Conservation (phyloP, 2,329 filamentous ascomycete species). For the Davidsoniella virescens region DNA sequence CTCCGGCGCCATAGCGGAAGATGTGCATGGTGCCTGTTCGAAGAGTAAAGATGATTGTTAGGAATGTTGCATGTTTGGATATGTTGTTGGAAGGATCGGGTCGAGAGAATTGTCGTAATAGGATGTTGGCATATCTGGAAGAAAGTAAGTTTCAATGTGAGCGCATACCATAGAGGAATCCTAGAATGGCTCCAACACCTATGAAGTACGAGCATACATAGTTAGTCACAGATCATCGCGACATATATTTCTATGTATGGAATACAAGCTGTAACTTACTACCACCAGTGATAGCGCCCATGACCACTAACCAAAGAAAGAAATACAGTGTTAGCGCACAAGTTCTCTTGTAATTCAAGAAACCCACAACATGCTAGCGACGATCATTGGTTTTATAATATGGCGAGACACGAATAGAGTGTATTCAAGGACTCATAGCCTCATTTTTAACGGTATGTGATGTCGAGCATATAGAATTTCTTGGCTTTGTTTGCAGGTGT, state of each 20-base stretch:
- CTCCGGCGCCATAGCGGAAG: constrained; percentile 82
- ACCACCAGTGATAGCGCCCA: constrained; percentile 97
- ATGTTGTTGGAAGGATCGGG: background rate
- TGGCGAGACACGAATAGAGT: background rate
- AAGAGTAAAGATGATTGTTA: constrained; percentile 12
- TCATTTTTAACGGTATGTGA: too few relatives aligned
- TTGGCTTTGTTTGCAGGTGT: too few relatives aligned
- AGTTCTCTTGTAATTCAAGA: background rate
- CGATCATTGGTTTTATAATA: background rate
- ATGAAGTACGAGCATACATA: constrained; percentile 7
- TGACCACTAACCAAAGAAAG: constrained; percentile 53
- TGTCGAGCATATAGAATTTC: too few relatives aligned
- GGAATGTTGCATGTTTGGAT: constrained; percentile 1
- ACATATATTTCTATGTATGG: background rate
- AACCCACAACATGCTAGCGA: background rate
- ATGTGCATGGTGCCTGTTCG: constrained; percentile 72
- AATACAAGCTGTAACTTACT: constrained; percentile 44
- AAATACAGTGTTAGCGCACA: constrained; percentile 1
- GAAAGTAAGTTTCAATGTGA: background rate
- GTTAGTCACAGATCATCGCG: background rate
- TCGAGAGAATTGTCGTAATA: background rate
- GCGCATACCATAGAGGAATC: constrained; percentile 79
- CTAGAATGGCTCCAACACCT: constrained; percentile 94
- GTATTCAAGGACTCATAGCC: too few relatives aligned
- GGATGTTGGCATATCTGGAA: background rate